These are phyloP conservation scores for Dictyostelium purpureum DNA, from an alignment of 78 protist species.

Conservation along the genomic window DNA sequence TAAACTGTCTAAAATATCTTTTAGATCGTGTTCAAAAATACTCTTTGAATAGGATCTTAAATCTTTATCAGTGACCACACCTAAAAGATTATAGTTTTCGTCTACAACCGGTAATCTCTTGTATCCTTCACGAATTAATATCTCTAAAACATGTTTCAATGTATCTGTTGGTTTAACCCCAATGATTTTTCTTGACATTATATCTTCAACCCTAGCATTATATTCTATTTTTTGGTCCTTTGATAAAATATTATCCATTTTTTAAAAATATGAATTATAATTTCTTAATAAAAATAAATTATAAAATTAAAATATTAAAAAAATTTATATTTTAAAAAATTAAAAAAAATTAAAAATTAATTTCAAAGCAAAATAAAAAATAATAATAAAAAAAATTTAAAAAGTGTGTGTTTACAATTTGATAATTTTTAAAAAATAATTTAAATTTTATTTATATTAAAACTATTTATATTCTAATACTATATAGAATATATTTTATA, in stretches of 20 bases:
- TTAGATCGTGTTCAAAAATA: neutral
- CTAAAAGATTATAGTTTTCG: neutral
- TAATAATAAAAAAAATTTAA: too few relatives aligned
- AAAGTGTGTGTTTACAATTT: too few relatives aligned
- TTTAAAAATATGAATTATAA: too few relatives aligned
- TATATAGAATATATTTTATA: too few relatives aligned
- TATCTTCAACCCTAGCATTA: constrained; percentile 23
- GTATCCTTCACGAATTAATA: constrained; percentile 4
- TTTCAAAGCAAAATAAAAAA: too few relatives aligned
- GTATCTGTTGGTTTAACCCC: constrained; percentile 23
- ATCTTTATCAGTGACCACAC: constrained; percentile 50
- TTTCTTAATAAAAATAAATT: too few relatives aligned
- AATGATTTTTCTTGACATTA: constrained; percentile 6
- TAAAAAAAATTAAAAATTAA: too few relatives aligned
- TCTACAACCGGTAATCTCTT: constrained; percentile 53
- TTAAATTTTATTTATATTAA: too few relatives aligned
- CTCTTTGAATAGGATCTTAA: constrained; percentile 18
- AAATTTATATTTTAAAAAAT: too few relatives aligned
- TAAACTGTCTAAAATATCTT: constrained; percentile 34
- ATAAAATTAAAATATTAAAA: too few relatives aligned
- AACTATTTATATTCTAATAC: too few relatives aligned
- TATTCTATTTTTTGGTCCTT: neutral
- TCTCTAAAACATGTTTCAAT: constrained; percentile 18
- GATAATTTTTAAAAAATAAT: too few relatives aligned
- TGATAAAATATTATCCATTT: neutral